phyloP scores from a whole-genome alignment of 2,329 filamentous ascomycete species.

The Blastomyces parvus region DNA sequence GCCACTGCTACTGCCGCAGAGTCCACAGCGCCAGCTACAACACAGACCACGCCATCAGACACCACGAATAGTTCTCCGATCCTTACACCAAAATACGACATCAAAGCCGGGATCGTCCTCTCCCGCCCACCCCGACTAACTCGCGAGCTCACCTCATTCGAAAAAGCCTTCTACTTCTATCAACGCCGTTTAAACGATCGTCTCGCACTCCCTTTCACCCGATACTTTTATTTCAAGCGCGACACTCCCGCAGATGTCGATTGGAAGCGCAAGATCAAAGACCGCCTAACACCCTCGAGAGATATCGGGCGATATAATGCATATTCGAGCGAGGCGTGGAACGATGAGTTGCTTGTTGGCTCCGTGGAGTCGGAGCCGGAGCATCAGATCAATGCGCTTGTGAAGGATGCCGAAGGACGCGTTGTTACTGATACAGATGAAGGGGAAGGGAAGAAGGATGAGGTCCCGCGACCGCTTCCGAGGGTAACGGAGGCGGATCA shows the following conservation, averaged over 20 bases:
- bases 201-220: slow-evolving; percentile 73
- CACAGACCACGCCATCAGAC: slow-evolving; percentile 15
- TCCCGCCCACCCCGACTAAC: slow-evolving; percentile 84
- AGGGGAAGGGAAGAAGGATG: slow-evolving; percentile 42
- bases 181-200: slow-evolving; percentile 95
- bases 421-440: slow-evolving; percentile 22
- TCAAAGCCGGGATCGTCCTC: slow-evolving; percentile 65
- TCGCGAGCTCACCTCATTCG: slow-evolving; percentile 72
- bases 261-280: slow-evolving; percentile 77
- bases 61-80: slow-evolving; percentile 21
- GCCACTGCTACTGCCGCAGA: slow-evolving; percentile 35
- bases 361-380: slow-evolving; percentile 57
- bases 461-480: slow-evolving; percentile 59
- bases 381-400: slow-evolving; percentile 55
- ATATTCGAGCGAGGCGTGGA: slow-evolving; percentile 67
- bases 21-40: slow-evolving; percentile 23
- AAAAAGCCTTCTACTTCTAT: slow-evolving; percentile 91
- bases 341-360: slow-evolving; percentile 77
- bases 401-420: slow-evolving; percentile 61
- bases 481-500: slow-evolving; percentile 70
- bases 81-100: slow-evolving; percentile 32
- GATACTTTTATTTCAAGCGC: slow-evolving; percentile 90
- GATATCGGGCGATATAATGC: slow-evolving; percentile 81
- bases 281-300: slow-evolving; percentile 66
- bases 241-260: slow-evolving; percentile 76